Evolutionary conservation across 345 rosid species (phyloP), one percentile per base, ranked within the genome.

Genomic region (Tarenaya hassleriana): DNA sequence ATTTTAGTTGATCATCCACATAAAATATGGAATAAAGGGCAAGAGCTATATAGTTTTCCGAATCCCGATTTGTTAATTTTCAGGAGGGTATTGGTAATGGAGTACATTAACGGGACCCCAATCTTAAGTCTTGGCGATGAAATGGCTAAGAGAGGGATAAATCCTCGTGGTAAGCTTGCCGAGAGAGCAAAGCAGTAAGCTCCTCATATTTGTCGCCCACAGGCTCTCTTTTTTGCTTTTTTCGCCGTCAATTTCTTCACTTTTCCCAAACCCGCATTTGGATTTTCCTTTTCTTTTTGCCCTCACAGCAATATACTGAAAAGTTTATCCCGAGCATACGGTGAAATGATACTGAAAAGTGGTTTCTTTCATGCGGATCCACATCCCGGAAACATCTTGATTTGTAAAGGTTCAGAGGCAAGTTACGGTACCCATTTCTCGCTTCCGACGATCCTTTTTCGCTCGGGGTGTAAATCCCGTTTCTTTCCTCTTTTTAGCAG

Each of bases 301-400:
- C 35, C 17, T 18, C 12, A 16, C 84, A 87, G 90, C 80, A 87
- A 76, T 58, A 87, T 91, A 74, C 86, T 91, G 12, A 68, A 74
- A 60, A 87, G 86, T 69, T 67, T 91, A 73, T 82, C 95, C 34
- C 70, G 58, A 52, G 95, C 96, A 6, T 91, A 91, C 62, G 95
- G 98, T 47, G 89, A 91, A 71, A 91, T 91, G 96, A 87, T 91
- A 66, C 73, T 91, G 72, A 87, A 82, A 81, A 87, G 95, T 50
- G 98, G 96, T 60, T 84, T 76, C 79, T 87, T 87, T 76, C 98
- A 87, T 51, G 96, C 96, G 16, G 98, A 91, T 79, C 95, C 96
- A 17, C 96, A 91, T 73, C 98, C 96, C 0, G 98, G 98, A 62
- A 91, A 91, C 71, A 87, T 91, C 58, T 67, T 87, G 72, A 91